phyloP scores from a whole-genome alignment of 345 rosid species.

The Eucalyptus cladocalyx region DNA sequence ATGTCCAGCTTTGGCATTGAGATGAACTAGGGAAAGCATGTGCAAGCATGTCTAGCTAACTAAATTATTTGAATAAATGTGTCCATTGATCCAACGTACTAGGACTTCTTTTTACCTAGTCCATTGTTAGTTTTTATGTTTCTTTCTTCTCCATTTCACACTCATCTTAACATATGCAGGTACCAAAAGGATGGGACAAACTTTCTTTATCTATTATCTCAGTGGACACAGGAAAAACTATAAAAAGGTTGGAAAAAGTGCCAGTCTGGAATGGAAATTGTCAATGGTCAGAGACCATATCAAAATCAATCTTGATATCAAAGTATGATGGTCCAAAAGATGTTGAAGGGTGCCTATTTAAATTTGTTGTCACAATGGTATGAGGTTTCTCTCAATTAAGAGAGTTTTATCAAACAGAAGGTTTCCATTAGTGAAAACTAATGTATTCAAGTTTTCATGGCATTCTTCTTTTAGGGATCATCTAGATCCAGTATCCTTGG shows the following conservation, averaged over 20 bases:
- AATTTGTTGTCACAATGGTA: slow-evolving; percentile 43
- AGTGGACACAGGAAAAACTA: slow-evolving; percentile 36
- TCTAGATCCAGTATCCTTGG: slow-evolving; percentile 43
- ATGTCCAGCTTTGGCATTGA: not conserved
- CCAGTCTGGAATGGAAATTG: slow-evolving; percentile 46
- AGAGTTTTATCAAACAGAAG: not conserved
- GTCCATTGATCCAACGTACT: not conserved
- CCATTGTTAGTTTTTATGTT: not conserved
- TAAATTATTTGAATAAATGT: not conserved
- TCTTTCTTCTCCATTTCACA: not conserved
- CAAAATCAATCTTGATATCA: slow-evolving; percentile 33
- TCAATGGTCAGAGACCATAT: slow-evolving; percentile 40
- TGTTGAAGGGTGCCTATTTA: slow-evolving; percentile 18
- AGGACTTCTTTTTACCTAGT: not conserved
- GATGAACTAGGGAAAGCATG: not conserved
- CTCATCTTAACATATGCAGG: slow-evolving; percentile 11
- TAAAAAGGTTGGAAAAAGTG: slow-evolving; percentile 32
- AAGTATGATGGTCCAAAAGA: slow-evolving; percentile 16
- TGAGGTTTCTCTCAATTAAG: not conserved
- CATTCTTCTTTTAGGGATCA: slow-evolving; percentile 28
- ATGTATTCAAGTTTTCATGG: not conserved
- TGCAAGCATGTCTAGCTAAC: not conserved
- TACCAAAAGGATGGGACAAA: slow-evolving; percentile 73
- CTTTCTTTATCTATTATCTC: slow-evolving; percentile 34
- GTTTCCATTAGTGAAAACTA: not conserved